phyloP scores from a whole-genome alignment of 2,329 filamentous ascomycete species.

The Tolypocladium pustulatum region DNA sequence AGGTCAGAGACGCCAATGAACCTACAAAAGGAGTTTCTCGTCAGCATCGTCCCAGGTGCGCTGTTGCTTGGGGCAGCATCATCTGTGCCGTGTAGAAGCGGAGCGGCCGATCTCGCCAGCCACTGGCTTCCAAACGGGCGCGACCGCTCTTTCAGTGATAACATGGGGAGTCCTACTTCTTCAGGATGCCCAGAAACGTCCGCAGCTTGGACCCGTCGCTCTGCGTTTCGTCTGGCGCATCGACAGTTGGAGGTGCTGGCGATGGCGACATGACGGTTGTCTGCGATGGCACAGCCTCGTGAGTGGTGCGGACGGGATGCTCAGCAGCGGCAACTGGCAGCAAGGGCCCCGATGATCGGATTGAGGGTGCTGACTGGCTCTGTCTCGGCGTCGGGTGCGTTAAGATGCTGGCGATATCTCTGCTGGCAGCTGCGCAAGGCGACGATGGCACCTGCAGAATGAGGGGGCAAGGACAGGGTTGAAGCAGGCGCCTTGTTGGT shows the following conservation, averaged over 20 bases:
- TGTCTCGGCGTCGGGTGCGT: not conserved
- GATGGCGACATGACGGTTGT: constrained; percentile 24
- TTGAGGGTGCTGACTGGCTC: not conserved
- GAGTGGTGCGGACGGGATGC: not conserved
- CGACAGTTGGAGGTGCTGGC: constrained; percentile 19
- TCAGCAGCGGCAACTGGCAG: not conserved
- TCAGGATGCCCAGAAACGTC: constrained; percentile 78
- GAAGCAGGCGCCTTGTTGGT: not conserved
- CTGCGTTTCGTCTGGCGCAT: constrained; percentile 33
- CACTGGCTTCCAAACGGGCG: not conserved
- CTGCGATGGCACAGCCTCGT: not conserved
- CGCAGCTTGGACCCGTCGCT: constrained; percentile 83
- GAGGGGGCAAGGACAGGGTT: not conserved
- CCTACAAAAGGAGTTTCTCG: constrained; percentile 32
- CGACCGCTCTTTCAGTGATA: constrained; percentile 15
- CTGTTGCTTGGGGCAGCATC: not conserved
- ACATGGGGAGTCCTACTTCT: constrained; percentile 50
- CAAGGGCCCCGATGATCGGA: not conserved
- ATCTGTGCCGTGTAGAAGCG: not conserved
- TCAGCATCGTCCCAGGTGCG: constrained; percentile 1
- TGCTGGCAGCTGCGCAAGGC: not conserved
- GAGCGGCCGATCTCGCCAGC: not conserved
- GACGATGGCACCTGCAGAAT: not conserved
- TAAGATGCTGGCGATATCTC: not conserved
- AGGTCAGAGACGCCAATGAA: constrained; percentile 96